Base-by-base conservation (phyloP, 2,329 filamentous ascomycete genomes). In the Sordariomycetes sp. region DNA sequence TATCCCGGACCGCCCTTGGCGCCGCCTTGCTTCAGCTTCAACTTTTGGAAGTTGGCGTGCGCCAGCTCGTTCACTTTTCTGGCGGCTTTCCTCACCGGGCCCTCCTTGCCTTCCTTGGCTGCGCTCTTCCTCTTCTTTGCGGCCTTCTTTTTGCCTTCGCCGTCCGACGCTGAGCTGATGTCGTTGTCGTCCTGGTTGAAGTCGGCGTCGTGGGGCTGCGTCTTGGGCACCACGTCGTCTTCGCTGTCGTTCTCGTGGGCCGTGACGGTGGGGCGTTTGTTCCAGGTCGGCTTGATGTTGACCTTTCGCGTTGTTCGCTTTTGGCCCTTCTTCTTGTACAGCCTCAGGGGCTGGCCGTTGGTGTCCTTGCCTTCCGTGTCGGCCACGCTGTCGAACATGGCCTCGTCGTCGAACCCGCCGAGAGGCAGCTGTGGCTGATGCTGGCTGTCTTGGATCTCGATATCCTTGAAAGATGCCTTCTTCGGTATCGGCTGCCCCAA, bases 281-380 rank as follows among this genome's bases (percentile, higher is more conserved):
- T 50, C 36, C 62, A 53, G 1, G 58, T 68, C 3, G 74, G 75
- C 41, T 61, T 66, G 62, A 82, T 84, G 39, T 79, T 86, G 36
- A 73, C 68, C 31, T 69, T 64, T 41, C 79, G 68, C 4, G 85
- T 90, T 36, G 83, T 86, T 40, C 85, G 69, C 64, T 92, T 92
- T 52, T 84, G 72, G 0, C 83, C 84, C 63, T 84, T 85, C 70
- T 92, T 92, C 67, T 88, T 90, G 64, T 72, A 90, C 2, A 74
- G 57, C 35, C 68, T 73, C 24, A 77, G 53, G 3, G 77, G 77
- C 41, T 72, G 65, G 2, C 76, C 76, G 45, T 75, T 60, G n/a
- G 63, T 64, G 34, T 64, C 73, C 10, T 69, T 50, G 1, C 63
- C 58, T 24, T 71, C 68, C n/a, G n/a, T n/a, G n/a, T 72, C 68